phyloP scores from a whole-genome alignment of 768 basidiomycete species.

The Neoboletus subvelutipes region DNA sequence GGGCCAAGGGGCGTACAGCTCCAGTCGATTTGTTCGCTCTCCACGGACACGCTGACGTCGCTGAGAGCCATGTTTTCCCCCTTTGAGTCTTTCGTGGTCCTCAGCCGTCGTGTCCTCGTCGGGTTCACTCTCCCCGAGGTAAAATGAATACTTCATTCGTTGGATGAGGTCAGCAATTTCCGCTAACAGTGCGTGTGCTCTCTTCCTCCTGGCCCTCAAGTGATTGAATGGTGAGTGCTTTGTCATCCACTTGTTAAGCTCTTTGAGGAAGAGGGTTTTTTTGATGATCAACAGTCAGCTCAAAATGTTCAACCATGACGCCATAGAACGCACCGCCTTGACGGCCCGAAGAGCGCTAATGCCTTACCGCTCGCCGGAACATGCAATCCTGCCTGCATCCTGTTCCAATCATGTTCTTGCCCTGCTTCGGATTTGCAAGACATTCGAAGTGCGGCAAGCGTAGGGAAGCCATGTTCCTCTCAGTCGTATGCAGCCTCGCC shows the following conservation, averaged over 20 bases:
- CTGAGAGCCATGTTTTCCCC: constrained; percentile 14
- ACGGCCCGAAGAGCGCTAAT: constrained; percentile 29
- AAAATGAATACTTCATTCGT: constrained; percentile 20
- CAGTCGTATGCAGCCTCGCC: constrained; percentile 18
- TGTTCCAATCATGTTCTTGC: constrained; percentile 33
- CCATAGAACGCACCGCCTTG: constrained; percentile 23
- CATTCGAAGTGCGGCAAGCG: constrained; percentile 27
- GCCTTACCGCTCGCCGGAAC: constrained; percentile 30
- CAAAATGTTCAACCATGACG: constrained; percentile 25
- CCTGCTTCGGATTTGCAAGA: constrained; percentile 35
- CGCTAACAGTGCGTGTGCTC: constrained; percentile 10
- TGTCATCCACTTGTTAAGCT: constrained; percentile 28
- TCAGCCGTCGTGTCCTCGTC: constrained; percentile 7
- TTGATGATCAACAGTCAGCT: constrained; percentile 30
- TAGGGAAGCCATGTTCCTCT: constrained; percentile 30
- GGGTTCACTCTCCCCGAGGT: constrained; percentile 8
- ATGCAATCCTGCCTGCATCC: constrained; percentile 29
- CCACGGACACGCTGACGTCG: constrained; percentile 29
- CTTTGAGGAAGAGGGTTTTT: constrained; percentile 31
- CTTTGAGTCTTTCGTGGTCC: constrained; percentile 16
- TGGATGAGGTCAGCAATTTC: constrained; percentile 28
- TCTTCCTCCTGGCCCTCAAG: constrained; percentile 7
- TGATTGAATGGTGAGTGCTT: constrained; percentile 15
- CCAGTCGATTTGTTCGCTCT: constrained; percentile 18
- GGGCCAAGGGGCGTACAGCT: constrained; percentile 26